phyloP scores from a whole-genome alignment of 352 stramenopile species.

The Pythium graminicola region DNA sequence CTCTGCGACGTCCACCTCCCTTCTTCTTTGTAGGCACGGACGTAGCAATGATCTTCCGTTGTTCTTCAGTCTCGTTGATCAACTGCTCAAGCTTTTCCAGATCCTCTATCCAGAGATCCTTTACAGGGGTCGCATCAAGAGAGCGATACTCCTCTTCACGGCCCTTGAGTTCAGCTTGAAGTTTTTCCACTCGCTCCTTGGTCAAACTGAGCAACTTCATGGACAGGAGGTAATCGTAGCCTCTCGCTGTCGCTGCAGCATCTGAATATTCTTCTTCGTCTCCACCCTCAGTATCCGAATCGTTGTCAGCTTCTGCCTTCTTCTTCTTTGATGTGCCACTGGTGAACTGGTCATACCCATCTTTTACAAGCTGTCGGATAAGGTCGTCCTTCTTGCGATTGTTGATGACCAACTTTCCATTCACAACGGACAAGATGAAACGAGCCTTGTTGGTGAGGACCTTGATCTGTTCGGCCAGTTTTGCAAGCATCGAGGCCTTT shows the following conservation, averaged over 20 bases:
- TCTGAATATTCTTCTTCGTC: conserved; percentile 33
- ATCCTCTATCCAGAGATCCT: conserved; percentile 92
- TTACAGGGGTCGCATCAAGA: conserved; percentile 74
- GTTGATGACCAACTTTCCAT: conserved; percentile 90
- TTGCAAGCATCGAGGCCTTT: conserved; percentile 85
- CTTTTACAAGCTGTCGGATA: conserved; percentile 76
- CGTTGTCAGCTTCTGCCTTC: conserved; percentile 38
- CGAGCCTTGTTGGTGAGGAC: conserved; percentile 92
- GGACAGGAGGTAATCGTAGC: conserved; percentile 95
- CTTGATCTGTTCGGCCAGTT: conserved; percentile 87
- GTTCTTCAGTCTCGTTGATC: conserved; percentile 57
- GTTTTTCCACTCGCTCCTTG: conserved; percentile 88
- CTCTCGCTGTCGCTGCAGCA: conserved; percentile 27
- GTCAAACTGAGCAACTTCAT: conserved; percentile 94
- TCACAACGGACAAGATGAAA: conserved; percentile 94
- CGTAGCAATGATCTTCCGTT: conserved; percentile 44
- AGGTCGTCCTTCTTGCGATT: conserved; percentile 92
- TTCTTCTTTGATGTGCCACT: conserved; percentile 39
- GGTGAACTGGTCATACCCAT: conserved; percentile 82
- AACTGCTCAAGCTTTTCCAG: conserved; percentile 85
- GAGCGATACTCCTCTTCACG: conserved; percentile 80
- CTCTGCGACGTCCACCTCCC: conserved; percentile 20
- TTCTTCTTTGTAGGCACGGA: conserved; percentile 60
- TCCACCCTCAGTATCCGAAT: conserved; percentile 40
- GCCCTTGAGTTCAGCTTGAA: conserved; percentile 84